Evolutionary conservation across 2,329 filamentous ascomycete genomes (phyloP), one percentile per base, ranked within the genome.

Genomic region (Colletotrichum tanaceti): DNA sequence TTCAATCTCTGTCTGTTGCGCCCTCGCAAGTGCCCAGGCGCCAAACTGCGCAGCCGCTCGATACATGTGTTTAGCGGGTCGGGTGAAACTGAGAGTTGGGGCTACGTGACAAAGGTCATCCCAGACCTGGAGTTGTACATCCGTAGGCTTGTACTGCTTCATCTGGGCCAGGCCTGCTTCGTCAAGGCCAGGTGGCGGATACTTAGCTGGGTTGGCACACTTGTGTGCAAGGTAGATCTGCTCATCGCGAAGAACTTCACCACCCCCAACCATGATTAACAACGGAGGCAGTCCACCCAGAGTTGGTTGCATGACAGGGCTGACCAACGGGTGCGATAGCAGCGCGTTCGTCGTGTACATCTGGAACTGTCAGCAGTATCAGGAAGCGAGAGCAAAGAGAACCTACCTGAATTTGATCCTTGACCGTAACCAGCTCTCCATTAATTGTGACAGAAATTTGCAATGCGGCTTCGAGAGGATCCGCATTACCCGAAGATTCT

Each of bases 31-130:
- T 0, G 92, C 91, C 94, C 94, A 98, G 0, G 94, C 93, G 2
- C 94, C 92, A 75, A 99, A 98, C 73, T 98, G 95, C 0, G 96
- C 92, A 60, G 98, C 89, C 1, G 93, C 93, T 55, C 95, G 88
- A 77, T 93, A 98, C 94, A 98, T 98, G 80, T 92, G 92, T 78
- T 98, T 98, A 53, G 95, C 96, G 0, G 96, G 96, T n/a, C 91
- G 87, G 0, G 95, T 98, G 77, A 97, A 98, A 74, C 93, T 97
- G n/a, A 98, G 85, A 0, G 94, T 98, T 0, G 95, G 93, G 0
- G 91, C 90, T 6, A 97, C 94, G 76, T 98, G 95, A 74, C 96
- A 98, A 3, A 98, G 83, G 74, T 97, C 92, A 66, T 98, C 95
- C 94, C 95, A 98, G 1, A 98, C 91, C 77, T 98, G 96, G 2